Conservation (phyloP, 2,329 filamentous ascomycete genomes). For the Juglanconis oblonga region DNA sequence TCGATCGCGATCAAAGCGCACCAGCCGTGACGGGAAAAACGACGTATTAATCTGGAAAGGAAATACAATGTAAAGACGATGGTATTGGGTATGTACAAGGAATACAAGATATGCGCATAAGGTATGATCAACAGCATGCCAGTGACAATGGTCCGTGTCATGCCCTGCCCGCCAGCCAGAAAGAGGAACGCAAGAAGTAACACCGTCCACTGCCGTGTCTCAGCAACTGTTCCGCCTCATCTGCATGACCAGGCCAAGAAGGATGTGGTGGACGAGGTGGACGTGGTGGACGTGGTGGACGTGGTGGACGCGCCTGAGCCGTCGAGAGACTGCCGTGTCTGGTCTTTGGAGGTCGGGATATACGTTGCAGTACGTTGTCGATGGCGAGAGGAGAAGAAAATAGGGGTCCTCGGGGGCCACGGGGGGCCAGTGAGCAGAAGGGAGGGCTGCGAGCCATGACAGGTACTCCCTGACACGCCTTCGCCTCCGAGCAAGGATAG, state of each 20-base stretch:
- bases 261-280: background rate
- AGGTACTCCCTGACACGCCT: background rate
- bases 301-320: no score
- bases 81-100: background rate
- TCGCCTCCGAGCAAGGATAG: background rate
- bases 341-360: background rate
- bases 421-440: background rate
- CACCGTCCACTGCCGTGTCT: background rate
- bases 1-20: background rate
- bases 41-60: background rate
- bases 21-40: background rate
- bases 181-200: background rate
- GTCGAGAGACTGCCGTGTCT: no score
- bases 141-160: conserved; percentile 1
- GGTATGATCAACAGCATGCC: background rate
- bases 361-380: background rate
- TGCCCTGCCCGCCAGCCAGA: background rate
- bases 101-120: background rate
- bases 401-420: background rate
- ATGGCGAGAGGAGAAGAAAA: background rate
- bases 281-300: background rate
- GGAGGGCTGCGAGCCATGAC: background rate
- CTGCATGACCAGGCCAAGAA: background rate
- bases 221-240: background rate
- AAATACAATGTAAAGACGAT: no score